Conservation (phyloP, 2,329 filamentous ascomycete genomes). For the Penicillium sp. region DNA sequence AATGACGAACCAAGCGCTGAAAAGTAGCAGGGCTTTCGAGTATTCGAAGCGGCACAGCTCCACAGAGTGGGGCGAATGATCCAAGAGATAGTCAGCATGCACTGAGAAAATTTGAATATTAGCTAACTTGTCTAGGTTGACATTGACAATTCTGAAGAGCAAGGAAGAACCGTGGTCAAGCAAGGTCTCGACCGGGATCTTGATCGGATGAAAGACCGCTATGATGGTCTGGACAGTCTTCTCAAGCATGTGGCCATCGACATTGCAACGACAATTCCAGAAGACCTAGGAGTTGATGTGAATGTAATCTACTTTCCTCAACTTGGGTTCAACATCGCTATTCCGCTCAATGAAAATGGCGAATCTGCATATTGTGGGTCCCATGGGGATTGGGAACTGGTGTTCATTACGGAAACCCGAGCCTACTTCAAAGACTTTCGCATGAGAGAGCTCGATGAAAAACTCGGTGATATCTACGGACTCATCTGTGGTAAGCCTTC, state of each 20-base stretch:
- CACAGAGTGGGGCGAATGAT: conserved; percentile 69
- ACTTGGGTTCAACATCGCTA: conserved; percentile 81
- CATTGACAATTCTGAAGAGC: conserved; percentile 71
- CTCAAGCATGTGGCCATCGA: conserved; percentile 66
- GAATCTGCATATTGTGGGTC: conserved; percentile 64
- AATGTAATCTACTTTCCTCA: conserved; percentile 92
- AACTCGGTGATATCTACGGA: conserved; percentile 81
- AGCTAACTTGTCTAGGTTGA: conserved; percentile 57
- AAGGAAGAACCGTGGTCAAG: conserved; percentile 70
- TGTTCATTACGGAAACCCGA: conserved; percentile 69
- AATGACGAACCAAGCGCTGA: not conserved
- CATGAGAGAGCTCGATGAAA: conserved; percentile 77
- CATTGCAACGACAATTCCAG: conserved; percentile 64
- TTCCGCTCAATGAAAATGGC: conserved; percentile 63
- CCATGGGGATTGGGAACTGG: conserved; percentile 69
- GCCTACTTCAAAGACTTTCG: conserved; percentile 84
- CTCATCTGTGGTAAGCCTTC: conserved; percentile 70
- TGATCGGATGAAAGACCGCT: conserved; percentile 73
- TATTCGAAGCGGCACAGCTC: conserved; percentile 60
- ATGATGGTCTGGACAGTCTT: conserved; percentile 73
- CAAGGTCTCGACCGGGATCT: conserved; percentile 70
- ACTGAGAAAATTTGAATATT: not conserved
- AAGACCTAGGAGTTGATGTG: conserved; percentile 52
- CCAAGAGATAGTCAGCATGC: conserved; percentile 55
- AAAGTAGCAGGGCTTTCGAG: conserved; percentile 53